Base-by-base conservation (phyloP, 2,329 filamentous ascomycete species). In the Endoconidiophora laricicola region DNA sequence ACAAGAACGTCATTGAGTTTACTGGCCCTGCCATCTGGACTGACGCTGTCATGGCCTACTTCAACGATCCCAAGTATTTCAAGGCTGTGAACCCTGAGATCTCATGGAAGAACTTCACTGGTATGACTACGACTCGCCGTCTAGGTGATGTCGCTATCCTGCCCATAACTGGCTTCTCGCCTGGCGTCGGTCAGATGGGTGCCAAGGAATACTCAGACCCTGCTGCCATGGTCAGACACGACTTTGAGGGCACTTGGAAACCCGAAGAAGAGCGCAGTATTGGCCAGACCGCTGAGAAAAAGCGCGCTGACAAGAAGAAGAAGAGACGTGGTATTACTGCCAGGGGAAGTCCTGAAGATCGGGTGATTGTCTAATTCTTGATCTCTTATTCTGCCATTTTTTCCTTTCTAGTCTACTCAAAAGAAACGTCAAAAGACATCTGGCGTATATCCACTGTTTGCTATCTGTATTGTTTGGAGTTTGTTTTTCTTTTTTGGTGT, bases 191-290 rank as follows among this genome's bases (percentile, higher is more conserved):
- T 58, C 87, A 94, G 62, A 96, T 95, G 87, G 85, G 84, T 10
- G 84, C 91, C 43, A 81, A 81, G 59, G 87, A 93, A 55, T 74
- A 80, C 40, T 86, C 95, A 57, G 83, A 96, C 62, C 86, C 87
- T 1, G 90, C 94, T 86, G 91, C 91, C 1, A 96, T 94, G 70
- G 91, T 98, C 54, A 88, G 91, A 67, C 91, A 98, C 67, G 81
- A 87, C 50, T 98, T 98, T 63, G 86, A 94, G 70, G 91, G 90
- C 93, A 81, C 79, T 3, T 86, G 81, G 81, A 86, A 86, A 62
- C 81, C 82, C 22, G 80, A 84, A 60, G 73, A 65, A 57, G 76
- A 83, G 60, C 73, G 81, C 55, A 79, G 84, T 58, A 83, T 86
- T 57, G 81, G 81, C 57, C 69, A 72, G 55, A 14, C 45, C 10